Conservation (phyloP, 2,329 filamentous ascomycete species). For the Cytospora piceae region DNA sequence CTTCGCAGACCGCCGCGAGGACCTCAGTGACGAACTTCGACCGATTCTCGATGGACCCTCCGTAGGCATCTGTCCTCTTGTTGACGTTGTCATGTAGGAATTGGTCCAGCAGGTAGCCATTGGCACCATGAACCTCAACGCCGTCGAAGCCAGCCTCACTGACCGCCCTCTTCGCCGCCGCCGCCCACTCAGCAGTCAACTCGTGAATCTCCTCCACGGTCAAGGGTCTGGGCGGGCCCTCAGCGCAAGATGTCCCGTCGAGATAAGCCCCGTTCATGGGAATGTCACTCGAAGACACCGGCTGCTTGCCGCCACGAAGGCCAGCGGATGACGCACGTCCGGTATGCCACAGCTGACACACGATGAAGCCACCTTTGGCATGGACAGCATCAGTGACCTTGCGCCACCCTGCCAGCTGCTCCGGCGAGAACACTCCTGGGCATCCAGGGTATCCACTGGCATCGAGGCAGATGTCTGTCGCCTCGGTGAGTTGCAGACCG, state of each 20-base stretch:
- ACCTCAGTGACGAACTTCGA: constrained; percentile 58
- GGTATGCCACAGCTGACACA: constrained; percentile 57
- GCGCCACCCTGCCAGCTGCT: constrained; percentile 43
- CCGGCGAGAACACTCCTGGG: constrained; percentile 38
- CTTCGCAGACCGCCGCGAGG: constrained; percentile 43
- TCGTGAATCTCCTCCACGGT: constrained; percentile 65
- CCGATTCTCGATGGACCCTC: constrained; percentile 56
- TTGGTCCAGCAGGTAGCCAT: constrained; percentile 65
- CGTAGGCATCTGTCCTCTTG: constrained; percentile 54
- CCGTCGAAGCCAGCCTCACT: constrained; percentile 69
- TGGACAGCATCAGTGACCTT: constrained; percentile 63
- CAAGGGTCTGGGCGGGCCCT: constrained; percentile 62
- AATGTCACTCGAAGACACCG: constrained; percentile 18
- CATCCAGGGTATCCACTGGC: constrained; percentile 39
- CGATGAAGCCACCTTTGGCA: constrained; percentile 59
- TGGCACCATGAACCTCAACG: constrained; percentile 63
- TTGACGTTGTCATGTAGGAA: constrained; percentile 59
- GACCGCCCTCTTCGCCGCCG: constrained; percentile 57
- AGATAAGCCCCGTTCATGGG: constrained; percentile 33
- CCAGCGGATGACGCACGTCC: constrained; percentile 36
- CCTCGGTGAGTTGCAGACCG: constrained; percentile 38
- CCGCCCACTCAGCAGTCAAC: constrained; percentile 61
- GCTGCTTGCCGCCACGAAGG: constrained; percentile 29
- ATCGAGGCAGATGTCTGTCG: constrained; percentile 38
- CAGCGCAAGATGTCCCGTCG: constrained; percentile 29